Conservation (phyloP, 2,329 filamentous ascomycete genomes). For the Zymoseptoria passerinii region DNA sequence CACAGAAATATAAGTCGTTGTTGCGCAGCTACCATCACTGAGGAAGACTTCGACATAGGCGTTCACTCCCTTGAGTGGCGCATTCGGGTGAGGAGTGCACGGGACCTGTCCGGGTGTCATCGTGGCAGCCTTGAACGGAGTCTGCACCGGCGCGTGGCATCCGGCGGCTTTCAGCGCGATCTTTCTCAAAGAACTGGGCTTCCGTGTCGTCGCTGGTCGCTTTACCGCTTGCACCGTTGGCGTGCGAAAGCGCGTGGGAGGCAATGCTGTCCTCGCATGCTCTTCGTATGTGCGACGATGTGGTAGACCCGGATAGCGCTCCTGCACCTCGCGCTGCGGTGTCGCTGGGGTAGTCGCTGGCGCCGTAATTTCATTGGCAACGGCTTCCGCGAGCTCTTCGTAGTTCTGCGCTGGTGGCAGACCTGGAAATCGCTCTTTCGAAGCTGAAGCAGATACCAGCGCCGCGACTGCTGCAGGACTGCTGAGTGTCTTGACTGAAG, state of each 20-base stretch:
- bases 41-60: constrained; percentile 32
- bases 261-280: constrained; percentile 22
- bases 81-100: constrained; percentile 31
- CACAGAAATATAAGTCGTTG: constrained; percentile 27
- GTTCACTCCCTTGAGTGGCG: constrained; percentile 26
- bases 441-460: not conserved
- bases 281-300: constrained; percentile 10
- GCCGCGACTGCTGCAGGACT: not conserved
- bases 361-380: not conserved
- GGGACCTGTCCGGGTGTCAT: constrained; percentile 23
- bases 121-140: constrained; percentile 21
- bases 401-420: constrained; percentile 9
- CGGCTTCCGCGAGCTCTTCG: constrained; percentile 4
- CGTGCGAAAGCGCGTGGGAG: constrained; percentile 22
- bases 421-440: constrained; percentile 11
- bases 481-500: not conserved
- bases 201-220: constrained; percentile 24
- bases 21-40: constrained; percentile 29
- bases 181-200: constrained; percentile 23
- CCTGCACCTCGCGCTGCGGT: constrained; percentile 1
- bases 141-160: constrained; percentile 25
- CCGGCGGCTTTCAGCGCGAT: constrained; percentile 18
- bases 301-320: constrained; percentile 11
- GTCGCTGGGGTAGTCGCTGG: not conserved
- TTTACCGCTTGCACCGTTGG: constrained; percentile 16